Base-by-base conservation (phyloP, 2,329 filamentous ascomycete species). In the Endothia cerciana region DNA sequence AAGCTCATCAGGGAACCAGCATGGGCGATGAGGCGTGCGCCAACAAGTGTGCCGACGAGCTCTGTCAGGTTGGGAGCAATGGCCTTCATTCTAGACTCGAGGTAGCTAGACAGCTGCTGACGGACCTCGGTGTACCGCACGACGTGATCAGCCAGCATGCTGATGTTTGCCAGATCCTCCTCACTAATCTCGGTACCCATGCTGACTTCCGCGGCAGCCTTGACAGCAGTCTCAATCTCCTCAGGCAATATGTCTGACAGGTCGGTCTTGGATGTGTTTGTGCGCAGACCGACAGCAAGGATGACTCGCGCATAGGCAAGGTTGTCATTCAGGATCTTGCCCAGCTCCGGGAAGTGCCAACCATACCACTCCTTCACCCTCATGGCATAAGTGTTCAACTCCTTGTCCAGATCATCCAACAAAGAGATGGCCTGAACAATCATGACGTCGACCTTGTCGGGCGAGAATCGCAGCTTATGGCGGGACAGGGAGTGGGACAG, bases 361-460 rank as follows among this genome's bases (percentile, higher is more conserved):
- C 95, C 95, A 77, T 99, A 99, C 95, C 95, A 99, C 80, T 99
- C 95, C 88, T 98, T 98, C 69, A 97, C 93, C 78, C 95, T 87
- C 95, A 99, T 99, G 70, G 95, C 94, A 77, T 97, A 98, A 73
- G 92, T 95, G 84, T 99, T 99, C 70, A 99, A 85, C 81, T 99
- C 95, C 85, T 99, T 99, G 83, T 99, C 95, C 69, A 99, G 83
- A 71, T 99, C 95, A 77, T 99, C 95, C 57, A 99, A 85, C 61
- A 97, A 87, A 70, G 91, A 90, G 76, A 99, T 95, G 65, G 94
- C 94, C 82, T 99, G 95, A 66, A 99, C 94, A 76, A 99, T 97
- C 95, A 99, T 99, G 61, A 95, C 95, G 77, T 99, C 95, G 72
- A 99, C 94, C 85, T 99, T 99, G 77, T 99, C 94, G 65, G 94